A percentile compares a stretch with the other conserved stretches of the same genome.
Evolutionary conservation across 78 protist species (phyloP).

Genomic region (Creolimax fragrantissima): DNA sequence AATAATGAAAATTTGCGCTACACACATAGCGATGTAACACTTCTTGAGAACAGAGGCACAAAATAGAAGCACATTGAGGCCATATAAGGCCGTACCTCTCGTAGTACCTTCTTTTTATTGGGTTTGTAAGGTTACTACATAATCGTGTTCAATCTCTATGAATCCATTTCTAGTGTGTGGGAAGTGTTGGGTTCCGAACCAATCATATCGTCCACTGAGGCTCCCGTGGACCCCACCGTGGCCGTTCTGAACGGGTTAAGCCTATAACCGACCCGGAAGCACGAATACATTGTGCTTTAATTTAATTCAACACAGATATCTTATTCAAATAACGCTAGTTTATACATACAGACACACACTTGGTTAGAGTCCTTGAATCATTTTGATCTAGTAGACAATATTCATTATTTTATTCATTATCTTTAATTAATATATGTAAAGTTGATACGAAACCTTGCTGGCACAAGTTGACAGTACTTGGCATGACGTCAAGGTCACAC

Average conservation of each 20-base stretch:
- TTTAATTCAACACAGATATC: background rate
- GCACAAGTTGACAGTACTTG: background rate
- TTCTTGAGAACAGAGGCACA: background rate
- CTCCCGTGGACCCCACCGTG: background rate
- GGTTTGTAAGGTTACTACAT: background rate
- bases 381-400: background rate
- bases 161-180: background rate
- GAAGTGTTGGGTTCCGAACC: too few relatives aligned
- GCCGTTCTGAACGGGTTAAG: too few relatives aligned
- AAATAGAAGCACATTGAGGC: background rate
- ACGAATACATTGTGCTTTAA: background rate
- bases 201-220: background rate
- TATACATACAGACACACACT: background rate
- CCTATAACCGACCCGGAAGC: background rate
- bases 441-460: background rate
- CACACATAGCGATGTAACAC: background rate
- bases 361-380: background rate
- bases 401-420: background rate
- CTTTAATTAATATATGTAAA: background rate
- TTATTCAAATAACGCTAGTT: background rate
- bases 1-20: too few relatives aligned
- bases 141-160: background rate
- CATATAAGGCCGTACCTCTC: background rate
- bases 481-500: background rate
- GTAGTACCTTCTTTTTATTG: background rate